phyloP scores from a whole-genome alignment of 768 basidiomycete genomes.

The Boletales sp. region DNA sequence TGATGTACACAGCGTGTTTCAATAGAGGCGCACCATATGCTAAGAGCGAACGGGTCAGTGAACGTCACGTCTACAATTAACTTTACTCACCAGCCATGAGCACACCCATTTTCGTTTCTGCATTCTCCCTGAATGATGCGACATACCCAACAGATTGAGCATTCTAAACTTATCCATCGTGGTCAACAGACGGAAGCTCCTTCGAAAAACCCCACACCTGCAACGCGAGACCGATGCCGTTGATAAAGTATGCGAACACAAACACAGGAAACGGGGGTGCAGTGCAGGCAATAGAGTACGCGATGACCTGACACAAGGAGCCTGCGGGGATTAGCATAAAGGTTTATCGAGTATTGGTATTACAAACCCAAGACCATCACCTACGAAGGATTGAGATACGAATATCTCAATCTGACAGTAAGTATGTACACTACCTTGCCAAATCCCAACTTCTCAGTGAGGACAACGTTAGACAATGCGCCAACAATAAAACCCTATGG shows the following conservation, averaged over 20 bases:
- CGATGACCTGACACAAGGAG: conserved; percentile 42
- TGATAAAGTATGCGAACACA: conserved; percentile 43
- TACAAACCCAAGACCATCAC: conserved; percentile 37
- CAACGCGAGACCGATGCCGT: conserved; percentile 49
- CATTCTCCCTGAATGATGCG: conserved; percentile 50
- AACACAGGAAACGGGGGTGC: conserved; percentile 66
- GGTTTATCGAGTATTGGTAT: not conserved
- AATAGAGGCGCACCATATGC: conserved; percentile 10
- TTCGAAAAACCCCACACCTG: conserved; percentile 23
- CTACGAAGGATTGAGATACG: conserved; percentile 17
- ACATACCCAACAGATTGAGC: conserved; percentile 73
- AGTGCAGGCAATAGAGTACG: conserved; percentile 48
- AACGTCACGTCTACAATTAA: not conserved
- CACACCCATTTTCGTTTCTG: conserved; percentile 61
- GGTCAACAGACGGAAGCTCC: no score
- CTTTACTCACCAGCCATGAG: conserved; percentile 44
- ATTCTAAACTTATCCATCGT: conserved; percentile 38
- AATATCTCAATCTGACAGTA: not conserved
- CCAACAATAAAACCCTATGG: conserved; percentile 43
- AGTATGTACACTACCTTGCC: conserved; percentile 31
- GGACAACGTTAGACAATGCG: conserved; percentile 42
- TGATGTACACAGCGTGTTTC: not conserved
- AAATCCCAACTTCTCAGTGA: conserved; percentile 44
- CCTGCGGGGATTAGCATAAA: conserved; percentile 30
- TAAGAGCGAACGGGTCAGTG: not conserved